These are phyloP conservation scores for Anaeramoeba flamelloides DNA, from an alignment of 78 protist species.

Conservation along the genomic window DNA sequence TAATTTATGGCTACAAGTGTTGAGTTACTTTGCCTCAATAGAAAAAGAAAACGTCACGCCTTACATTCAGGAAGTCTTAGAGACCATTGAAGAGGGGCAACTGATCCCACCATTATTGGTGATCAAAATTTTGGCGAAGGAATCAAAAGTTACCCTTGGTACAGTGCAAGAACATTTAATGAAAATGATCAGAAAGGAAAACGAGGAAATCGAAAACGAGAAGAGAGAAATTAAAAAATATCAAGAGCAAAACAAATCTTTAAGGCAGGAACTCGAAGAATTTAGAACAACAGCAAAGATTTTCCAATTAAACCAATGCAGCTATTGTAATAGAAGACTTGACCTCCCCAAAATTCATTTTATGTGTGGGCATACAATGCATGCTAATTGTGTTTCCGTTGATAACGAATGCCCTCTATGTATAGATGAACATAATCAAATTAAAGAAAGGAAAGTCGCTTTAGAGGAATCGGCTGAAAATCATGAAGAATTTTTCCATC, in stretches of 20 bases:
- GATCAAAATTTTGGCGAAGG: not conserved
- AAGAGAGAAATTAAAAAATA: not conserved
- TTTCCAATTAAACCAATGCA: not conserved
- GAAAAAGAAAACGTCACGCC: not conserved
- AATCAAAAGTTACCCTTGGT: not conserved
- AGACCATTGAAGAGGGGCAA: not conserved
- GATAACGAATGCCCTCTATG: not conserved
- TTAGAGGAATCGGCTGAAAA: not conserved
- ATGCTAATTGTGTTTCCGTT: not conserved
- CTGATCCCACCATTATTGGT: not conserved
- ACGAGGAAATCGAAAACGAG: not conserved
- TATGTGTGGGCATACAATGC: not conserved
- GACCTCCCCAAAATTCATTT: not conserved
- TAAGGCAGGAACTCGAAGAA: not conserved
- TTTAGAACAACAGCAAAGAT: not conserved
- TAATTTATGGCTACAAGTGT: not conserved
- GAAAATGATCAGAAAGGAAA: not conserved
- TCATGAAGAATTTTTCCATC: not conserved
- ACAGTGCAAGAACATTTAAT: not conserved
- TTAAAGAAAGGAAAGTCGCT: not conserved
- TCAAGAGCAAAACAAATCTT: not conserved
- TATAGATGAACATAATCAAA: not conserved
- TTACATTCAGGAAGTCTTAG: not conserved
- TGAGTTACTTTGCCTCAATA: not conserved
- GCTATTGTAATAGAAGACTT: not conserved